Base-by-base conservation (phyloP, 805 yeast species). In the Kluyveromyces aestuarii region DNA sequence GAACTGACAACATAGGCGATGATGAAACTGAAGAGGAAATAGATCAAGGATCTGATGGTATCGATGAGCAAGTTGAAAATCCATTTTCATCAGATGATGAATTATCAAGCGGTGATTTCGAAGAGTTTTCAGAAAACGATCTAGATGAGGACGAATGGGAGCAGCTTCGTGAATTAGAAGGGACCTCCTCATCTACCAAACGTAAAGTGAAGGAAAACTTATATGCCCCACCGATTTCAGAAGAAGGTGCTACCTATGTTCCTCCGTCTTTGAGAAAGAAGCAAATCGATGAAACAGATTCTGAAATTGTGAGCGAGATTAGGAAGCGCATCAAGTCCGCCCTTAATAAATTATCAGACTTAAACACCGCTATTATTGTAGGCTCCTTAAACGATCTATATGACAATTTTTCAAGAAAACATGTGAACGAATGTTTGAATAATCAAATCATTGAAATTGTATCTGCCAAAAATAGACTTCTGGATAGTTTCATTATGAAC, bases 271-370 rank as follows among this genome's bases (percentile, higher is more conserved):
- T 85, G 49, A 76, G 98, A 50, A 74, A 78, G 41, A 75, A 73
- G 56, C 75, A 72, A 44, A 48, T 69, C 18, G 72, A 63, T 38
- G 59, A 60, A 3, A 57, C 55, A 0, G 72, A 72, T 25, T 69
- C 76, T 18, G 79, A 75, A 50, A 80, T 75, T 48, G 61, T 72
- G 8, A 45, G 69, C 2, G 76, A 72, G 37, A 68, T 90, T 37
- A 75, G 76, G 47, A 79, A 81, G 56, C 69, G 79, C 6, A 75
- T 90, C 44, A 93, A 89, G 58, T 90, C 97, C 50, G 80, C 88
- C 1, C 71, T 93, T 58, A 93, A 93, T 64, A 84, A 81, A 64
- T 73, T 93, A n/a, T 85, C 96, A 1, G 98, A 91, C 57, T 81
- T 95, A 1, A 93, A 90, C 52, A 72, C 90, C 27, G 71, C 77